Evolutionary conservation across 1,284 basidiomycete genomes (phyloP), one percentile per base, ranked within the genome.

Genomic region (Leccinum angustisporum): DNA sequence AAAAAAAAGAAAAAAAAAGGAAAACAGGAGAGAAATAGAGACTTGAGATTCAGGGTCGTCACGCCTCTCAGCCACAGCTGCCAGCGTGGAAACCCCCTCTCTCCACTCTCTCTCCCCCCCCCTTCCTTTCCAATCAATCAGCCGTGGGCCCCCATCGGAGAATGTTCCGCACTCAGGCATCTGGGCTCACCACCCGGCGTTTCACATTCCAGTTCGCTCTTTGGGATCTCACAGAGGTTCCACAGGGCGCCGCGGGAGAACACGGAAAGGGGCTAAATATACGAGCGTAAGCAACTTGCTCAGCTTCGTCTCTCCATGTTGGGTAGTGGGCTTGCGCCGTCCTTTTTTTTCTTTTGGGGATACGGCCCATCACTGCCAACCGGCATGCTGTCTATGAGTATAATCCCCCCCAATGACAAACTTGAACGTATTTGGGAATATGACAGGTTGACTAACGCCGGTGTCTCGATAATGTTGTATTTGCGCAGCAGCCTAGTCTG

Each of bases 1-100:
- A 43, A 43, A 40, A 16, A 40, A 40, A 27, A 9, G 9, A 46
- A 46, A 46, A 11, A 46, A 46, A 33, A 10, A 10, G 13, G 5
- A 34, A 34, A 13, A 34, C 33, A 18, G 43, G 43, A 21, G 43
- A 48, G 43, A 48, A 48, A 18, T 13, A 48, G 43, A 48, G 43
- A 48, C 18, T 48, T 11, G 56, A 56, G 55, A 64, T 63, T 65
- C 71, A 72, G 67, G 68, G 73, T 75, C 65, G 59, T 66, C 61
- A 64, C 59, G 66, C 43, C n/a, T 56, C 46, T 33, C 40, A 58
- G 59, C 61, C 43, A 46, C 43, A 46, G 62, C 67, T 63, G 64
- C 63, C 50, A 51, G 62, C 65, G 51, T 52, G 51, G 68, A 67
- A 63, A 71, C 59, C 55, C 48, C 27, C 65, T 64, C 65, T 59